Evolutionary conservation across 2,329 filamentous ascomycete species (phyloP).

Genomic region (Parastagonospora nodorum): DNA sequence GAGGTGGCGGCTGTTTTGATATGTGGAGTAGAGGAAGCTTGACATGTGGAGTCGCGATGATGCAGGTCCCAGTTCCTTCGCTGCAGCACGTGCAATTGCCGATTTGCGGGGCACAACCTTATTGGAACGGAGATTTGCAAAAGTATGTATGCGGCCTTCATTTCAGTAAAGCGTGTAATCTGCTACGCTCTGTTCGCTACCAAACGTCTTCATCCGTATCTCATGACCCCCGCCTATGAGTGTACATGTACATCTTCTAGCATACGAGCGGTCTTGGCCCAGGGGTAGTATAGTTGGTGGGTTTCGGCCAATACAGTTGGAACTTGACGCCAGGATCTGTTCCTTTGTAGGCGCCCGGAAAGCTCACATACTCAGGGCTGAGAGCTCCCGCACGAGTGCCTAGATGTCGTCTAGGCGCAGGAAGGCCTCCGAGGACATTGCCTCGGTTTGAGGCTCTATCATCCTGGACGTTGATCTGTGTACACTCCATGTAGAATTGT

Average conservation of each 20-base stretch:
- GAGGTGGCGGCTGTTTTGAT: slow-evolving; percentile 3
- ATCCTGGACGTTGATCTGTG: slow-evolving; percentile 36
- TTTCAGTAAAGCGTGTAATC: neutral
- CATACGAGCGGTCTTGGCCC: slow-evolving; percentile 43
- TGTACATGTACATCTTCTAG: neutral
- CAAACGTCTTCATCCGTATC: neutral
- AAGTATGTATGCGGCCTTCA: neutral
- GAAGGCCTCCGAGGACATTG: neutral
- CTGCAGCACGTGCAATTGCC: slow-evolving; percentile 8
- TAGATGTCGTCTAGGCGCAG: neutral
- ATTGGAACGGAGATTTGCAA: neutral
- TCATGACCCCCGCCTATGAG: too few relatives aligned
- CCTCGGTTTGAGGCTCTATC: neutral
- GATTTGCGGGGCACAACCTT: slow-evolving; percentile 2
- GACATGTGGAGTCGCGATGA: slow-evolving; percentile 5
- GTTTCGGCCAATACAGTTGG: slow-evolving; percentile 38
- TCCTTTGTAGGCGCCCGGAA: slow-evolving; percentile 38
- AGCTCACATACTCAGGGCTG: slow-evolving; percentile 34
- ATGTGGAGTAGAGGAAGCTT: slow-evolving; percentile 1
- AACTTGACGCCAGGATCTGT: slow-evolving; percentile 40
- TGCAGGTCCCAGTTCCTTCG: slow-evolving; percentile 19
- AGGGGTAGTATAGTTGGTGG: slow-evolving; percentile 53
- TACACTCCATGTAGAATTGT: slow-evolving; percentile 51
- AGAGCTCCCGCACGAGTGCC: neutral
- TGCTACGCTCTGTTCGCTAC: neutral